Base-by-base conservation (phyloP, 164 flowering plant genomes). In the Kingdonia uniflora region DNA sequence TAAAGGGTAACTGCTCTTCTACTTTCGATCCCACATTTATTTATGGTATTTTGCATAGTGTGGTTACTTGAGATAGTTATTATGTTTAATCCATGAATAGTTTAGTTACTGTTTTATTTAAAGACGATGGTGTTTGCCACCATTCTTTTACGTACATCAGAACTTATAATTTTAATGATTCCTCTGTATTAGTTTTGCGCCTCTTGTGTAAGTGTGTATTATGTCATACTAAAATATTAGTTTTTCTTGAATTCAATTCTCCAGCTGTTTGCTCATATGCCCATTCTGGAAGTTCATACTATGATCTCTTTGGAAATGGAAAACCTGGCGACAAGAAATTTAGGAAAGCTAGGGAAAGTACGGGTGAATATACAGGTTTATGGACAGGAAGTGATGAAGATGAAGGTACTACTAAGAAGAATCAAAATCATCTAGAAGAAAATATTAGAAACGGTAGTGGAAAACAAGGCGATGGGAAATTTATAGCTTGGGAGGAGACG, bases 301-400 rank as follows among this genome's bases (percentile, higher is more conserved):
- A 92, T 61, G 76, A 92, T 74, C 82, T 92, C 16, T 92, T 88
- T 64, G 89, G 89, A 40, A 69, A 68, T 10, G 75, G 66, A 41
- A 68, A 62, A 58, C 87, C 82, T 0, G 88, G 88, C 2, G 74
- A 81, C 53, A 71, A 68, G 23, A 74, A 80, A 17, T 80, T 80
- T 41, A 67, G 75, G 62, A 76, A 78, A 69, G 62, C 83, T 14
- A 84, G 90, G 94, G 72, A 29, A 29, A 8, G 8, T 3, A 8
- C 35, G 6, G 35, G 35, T 29, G 35, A 29, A 29, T 4, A 29
- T 29, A 50, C 67, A 23, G 54, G 63, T 62, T 61, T 79, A 19
- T 92, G 97, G 99, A 78, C 95, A 11, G 99, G 75, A 29, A 92
- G 97, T 63, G 96, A 89, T 47, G 51, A 47, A 60, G 90, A 79